phyloP scores from a whole-genome alignment of 2,329 filamentous ascomycete genomes.

The Penicillium oxalicum region DNA sequence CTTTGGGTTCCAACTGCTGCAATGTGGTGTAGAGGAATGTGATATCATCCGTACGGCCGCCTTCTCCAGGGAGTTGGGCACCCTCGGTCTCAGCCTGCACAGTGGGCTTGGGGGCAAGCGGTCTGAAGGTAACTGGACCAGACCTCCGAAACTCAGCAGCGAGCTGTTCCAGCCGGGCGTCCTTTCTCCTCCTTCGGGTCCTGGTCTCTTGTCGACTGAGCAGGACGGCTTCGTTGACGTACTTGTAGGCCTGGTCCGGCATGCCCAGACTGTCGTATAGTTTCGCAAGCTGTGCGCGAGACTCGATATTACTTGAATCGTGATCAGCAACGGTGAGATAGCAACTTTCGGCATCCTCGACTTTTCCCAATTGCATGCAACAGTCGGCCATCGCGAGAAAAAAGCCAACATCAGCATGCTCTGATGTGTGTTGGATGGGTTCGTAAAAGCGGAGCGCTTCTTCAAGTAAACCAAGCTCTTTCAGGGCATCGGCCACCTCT shows the following conservation, averaged over 20 bases:
- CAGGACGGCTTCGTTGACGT: constrained; percentile 68
- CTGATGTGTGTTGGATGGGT: constrained; percentile 44
- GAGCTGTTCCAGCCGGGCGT: constrained; percentile 37
- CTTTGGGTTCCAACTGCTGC: constrained; percentile 43
- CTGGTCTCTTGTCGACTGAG: constrained; percentile 46
- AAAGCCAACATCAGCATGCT: constrained; percentile 45
- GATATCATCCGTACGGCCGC: constrained; percentile 38
- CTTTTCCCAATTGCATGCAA: constrained; percentile 58
- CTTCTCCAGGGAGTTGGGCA: constrained; percentile 19
- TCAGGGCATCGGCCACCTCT: constrained; percentile 59
- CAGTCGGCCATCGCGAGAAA: constrained; percentile 53
- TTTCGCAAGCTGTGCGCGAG: constrained; percentile 71
- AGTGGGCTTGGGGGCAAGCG: constrained; percentile 17
- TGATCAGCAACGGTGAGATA: constrained; percentile 69
- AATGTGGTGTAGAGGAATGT: constrained; percentile 43
- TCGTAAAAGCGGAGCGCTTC: constrained; percentile 56
- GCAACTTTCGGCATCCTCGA: constrained; percentile 67
- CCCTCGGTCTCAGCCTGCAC: not conserved
- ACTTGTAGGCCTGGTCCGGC: constrained; percentile 68
- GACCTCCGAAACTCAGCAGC: constrained; percentile 33
- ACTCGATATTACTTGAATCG: constrained; percentile 66
- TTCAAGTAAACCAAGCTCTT: constrained; percentile 45
- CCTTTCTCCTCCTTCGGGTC: constrained; percentile 28
- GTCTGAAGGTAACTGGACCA: constrained; percentile 13
- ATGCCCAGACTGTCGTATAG: constrained; percentile 73